Evolutionary conservation across 306 rosid species (phyloP), one percentile per base, ranked within the genome.

Genomic region (Oxytropis ochrocephala): DNA sequence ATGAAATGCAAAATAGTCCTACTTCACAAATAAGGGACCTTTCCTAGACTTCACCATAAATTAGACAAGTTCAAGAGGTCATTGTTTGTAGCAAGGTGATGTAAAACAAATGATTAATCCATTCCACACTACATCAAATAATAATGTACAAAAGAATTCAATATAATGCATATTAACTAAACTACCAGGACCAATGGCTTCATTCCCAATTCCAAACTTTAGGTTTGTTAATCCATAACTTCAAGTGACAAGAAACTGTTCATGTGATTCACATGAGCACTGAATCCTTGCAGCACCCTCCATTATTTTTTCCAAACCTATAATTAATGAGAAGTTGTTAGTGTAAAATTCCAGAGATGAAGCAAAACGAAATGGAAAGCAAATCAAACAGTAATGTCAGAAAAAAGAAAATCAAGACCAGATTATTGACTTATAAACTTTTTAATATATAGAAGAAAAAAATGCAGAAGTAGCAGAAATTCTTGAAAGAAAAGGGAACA

Each of bases 171-270:
- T 75, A 56, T 63, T 56, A 47, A 72, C 32, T 79, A 63, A 67
- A 73, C 77, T 73, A 68, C 47, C 43, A 60, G 87, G 87, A 83
- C 82, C 84, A 56, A 73, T 69, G 80, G 87, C 87, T 79, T 79
- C 87, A 83, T 83, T 76, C 87, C 80, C 82, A 51, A 73, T 76
- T 64, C 73, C 74, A 50, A 64, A 49, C 64, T 51, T 51, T 1
- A 19, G 69, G 72, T 64, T 57, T 67, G 50, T 41, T 52, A 79
- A 79, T 19, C 76, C 81, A 72, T 76, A 36, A 68, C 67, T 68
- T 57, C 87, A 72, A 72, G 74, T 48, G 53, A 64, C 71, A 61
- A 41, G 8, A 44, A 42, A 69, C 36, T 29, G 32, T 62, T 73
- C 83, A 51, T 42, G 71, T 17, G 67, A 43, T 73, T 10, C 29